Evolutionary conservation across 2,329 filamentous ascomycete genomes (phyloP).

Genomic region (Dactylellina leptospora): DNA sequence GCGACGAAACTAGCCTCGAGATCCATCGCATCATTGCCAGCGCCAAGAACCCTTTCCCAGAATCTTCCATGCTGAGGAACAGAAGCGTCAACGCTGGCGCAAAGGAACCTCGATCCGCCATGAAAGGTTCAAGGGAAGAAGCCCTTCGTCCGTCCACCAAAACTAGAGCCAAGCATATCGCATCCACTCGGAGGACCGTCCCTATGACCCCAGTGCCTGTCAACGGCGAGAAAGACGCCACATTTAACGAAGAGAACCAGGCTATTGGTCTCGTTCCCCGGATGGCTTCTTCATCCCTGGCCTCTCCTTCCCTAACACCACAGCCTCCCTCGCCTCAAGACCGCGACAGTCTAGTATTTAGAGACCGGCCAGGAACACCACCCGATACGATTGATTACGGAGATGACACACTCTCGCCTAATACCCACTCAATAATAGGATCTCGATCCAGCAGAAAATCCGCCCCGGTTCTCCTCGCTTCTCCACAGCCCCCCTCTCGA

Average conservation of each 20-base stretch:
- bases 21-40: conserved; percentile 48
- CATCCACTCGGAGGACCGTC: conserved; percentile 15
- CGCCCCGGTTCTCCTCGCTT: background rate
- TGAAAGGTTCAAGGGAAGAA: conserved; percentile 48
- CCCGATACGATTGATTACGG: conserved; percentile 34
- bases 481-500: background rate
- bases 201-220: conserved; percentile 32
- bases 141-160: conserved; percentile 46
- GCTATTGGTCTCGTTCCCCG: conserved; percentile 32
- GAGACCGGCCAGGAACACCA: conserved; percentile 19
- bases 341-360: conserved; percentile 2
- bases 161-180: conserved; percentile 35
- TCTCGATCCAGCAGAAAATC: background rate
- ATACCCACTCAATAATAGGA: background rate
- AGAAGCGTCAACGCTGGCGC: conserved; percentile 39
- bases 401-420: conserved; percentile 1
- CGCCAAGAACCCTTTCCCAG: conserved; percentile 33
- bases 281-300: conserved; percentile 25
- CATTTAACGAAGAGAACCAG: conserved; percentile 49
- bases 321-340: conserved; percentile 7
- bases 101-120: conserved; percentile 43
- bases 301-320: conserved; percentile 27
- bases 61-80: conserved; percentile 37
- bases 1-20: conserved; percentile 47
- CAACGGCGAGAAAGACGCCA: conserved; percentile 32